Conservation (phyloP, 768 basidiomycete genomes). For the Scleroderma citrinum region DNA sequence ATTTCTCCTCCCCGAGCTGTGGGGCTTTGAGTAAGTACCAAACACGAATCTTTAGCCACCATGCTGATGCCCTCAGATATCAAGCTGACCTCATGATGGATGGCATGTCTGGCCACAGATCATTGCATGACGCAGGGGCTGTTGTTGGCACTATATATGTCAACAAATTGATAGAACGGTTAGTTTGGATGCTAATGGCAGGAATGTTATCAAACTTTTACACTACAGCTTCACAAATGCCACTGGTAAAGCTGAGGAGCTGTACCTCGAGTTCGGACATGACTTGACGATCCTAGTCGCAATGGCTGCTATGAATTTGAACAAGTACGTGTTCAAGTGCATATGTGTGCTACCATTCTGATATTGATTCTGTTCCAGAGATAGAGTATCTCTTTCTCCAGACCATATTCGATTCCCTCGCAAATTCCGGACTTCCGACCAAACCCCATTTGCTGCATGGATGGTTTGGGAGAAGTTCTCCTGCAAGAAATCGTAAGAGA, state of each 20-base stretch:
- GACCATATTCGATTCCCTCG: conserved; percentile 23
- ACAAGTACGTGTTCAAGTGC: conserved; percentile 18
- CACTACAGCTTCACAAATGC: conserved; percentile 28
- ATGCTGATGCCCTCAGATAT: conserved; percentile 21
- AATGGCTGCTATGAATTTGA: conserved; percentile 33
- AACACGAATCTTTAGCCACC: background rate
- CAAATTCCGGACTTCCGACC: conserved; percentile 33
- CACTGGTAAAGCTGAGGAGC: conserved; percentile 25
- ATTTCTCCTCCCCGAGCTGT: conserved; percentile 32
- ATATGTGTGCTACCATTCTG: conserved; percentile 18
- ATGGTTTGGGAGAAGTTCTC: conserved; percentile 40
- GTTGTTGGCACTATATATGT: conserved; percentile 35
- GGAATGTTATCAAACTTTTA: background rate
- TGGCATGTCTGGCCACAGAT: conserved; percentile 32
- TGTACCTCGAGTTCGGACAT: conserved; percentile 40
- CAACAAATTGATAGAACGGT: conserved; percentile 35
- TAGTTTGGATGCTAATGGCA: background rate
- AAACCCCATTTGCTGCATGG: conserved; percentile 40
- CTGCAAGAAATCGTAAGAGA: conserved; percentile 29
- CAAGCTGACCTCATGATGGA: conserved; percentile 37
- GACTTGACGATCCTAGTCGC: conserved; percentile 36
- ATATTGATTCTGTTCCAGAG: conserved; percentile 17
- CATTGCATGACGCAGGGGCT: conserved; percentile 28
- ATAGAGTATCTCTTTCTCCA: conserved; percentile 26
- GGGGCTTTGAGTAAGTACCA: conserved; percentile 29